Evolutionary conservation across 83 land plant species (phyloP).

Genomic region (Larix sibirica): DNA sequence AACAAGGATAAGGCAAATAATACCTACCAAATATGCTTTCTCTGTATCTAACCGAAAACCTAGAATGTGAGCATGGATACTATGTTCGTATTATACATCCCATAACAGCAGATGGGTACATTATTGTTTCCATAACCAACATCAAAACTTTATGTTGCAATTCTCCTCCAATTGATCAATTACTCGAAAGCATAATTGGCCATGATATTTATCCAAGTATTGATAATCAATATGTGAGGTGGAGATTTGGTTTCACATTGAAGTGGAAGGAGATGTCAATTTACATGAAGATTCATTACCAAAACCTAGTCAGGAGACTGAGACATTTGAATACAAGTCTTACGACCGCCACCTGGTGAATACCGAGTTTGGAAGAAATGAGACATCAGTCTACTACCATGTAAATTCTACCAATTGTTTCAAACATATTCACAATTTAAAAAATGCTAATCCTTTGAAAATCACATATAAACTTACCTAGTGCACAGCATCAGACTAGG

Average conservation of each 20-base stretch:
- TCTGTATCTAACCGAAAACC: background rate
- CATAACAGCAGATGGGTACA: background rate
- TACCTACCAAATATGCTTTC: background rate
- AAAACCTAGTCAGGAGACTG: no score
- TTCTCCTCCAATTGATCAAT: background rate
- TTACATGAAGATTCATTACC: no score
- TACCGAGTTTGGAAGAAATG: no score
- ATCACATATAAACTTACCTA: background rate
- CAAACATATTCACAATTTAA: no score
- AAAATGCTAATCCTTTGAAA: no score
- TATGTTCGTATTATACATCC: background rate
- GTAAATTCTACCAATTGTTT: no score
- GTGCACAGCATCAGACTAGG: background rate
- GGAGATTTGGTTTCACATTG: background rate
- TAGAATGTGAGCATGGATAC: background rate
- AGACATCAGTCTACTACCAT: no score
- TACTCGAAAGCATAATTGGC: background rate
- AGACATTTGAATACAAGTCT: no score
- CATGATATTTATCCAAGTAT: background rate
- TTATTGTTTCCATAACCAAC: background rate
- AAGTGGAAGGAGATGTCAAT: background rate
- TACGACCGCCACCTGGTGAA: no score
- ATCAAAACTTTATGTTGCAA: background rate
- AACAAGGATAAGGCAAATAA: background rate
- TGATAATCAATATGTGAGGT: background rate